phyloP scores from a whole-genome alignment of 768 basidiomycete species.

The Termitomyces sp. region DNA sequence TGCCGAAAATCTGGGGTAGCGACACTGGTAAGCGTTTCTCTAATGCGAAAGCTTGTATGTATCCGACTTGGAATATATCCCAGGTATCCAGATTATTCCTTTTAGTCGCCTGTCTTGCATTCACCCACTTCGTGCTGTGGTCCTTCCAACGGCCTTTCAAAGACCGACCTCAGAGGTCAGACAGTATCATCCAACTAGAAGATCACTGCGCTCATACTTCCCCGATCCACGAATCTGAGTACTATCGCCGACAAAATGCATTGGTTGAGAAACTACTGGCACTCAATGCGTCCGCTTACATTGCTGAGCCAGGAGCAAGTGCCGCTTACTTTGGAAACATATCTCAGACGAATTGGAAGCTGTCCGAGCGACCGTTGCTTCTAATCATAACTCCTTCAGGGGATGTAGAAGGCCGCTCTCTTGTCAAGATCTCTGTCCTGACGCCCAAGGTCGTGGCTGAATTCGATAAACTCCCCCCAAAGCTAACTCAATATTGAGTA shows the following conservation, averaged over 20 bases:
- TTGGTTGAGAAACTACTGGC: conserved; percentile 47
- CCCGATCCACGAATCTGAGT: conserved; percentile 47
- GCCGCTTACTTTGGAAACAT: conserved; percentile 74
- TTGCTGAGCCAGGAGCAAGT: conserved; percentile 76
- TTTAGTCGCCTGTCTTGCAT: neutral
- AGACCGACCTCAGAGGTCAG: neutral
- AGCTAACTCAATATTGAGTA: conserved; percentile 9
- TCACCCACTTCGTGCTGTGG: neutral
- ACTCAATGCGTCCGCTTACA: conserved; percentile 62
- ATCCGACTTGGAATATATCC: neutral
- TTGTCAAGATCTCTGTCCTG: conserved; percentile 53
- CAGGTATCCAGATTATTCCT: neutral
- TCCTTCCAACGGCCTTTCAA: neutral
- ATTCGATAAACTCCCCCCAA: neutral
- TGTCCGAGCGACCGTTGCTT: conserved; percentile 79
- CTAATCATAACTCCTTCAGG: conserved; percentile 53
- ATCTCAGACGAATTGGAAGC: conserved; percentile 55
- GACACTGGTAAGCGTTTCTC: neutral
- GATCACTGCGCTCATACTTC: conserved; percentile 44
- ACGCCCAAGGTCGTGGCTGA: conserved; percentile 48
- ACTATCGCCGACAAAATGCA: conserved; percentile 46
- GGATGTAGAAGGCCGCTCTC: conserved; percentile 20
- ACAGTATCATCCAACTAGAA: neutral
- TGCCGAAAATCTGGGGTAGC: neutral
- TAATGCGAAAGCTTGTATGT: no score